A percentile compares a stretch with the other conserved stretches of the same genome.
Evolutionary conservation across 202 grass and related monocot genomes (phyloP).

Genomic region (Schoenoplectus triqueter): DNA sequence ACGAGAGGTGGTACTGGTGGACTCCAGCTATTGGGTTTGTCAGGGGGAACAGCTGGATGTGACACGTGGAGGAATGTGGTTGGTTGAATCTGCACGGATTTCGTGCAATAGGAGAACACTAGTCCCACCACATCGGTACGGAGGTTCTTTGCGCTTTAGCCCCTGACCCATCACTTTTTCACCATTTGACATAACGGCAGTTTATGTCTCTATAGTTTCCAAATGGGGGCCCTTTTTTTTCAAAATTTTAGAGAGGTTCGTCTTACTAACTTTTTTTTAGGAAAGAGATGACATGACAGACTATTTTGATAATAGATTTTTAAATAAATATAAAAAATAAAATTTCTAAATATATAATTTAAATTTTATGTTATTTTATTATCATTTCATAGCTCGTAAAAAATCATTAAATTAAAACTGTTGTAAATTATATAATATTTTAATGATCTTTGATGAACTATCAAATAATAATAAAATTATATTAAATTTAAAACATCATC

Average conservation of each 20-base stretch:
- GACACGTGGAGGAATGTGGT: not conserved
- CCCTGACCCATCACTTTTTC: constrained; percentile 29
- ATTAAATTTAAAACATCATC: too few relatives aligned
- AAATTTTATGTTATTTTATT: too few relatives aligned
- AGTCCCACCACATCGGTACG: not conserved
- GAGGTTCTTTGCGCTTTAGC: constrained; percentile 6
- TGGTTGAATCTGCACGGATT: not conserved
- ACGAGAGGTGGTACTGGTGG: constrained; percentile 6
- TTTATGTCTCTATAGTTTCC: constrained; percentile 4
- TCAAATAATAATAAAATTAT: too few relatives aligned
- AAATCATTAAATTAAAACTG: too few relatives aligned
- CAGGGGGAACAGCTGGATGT: constrained; percentile 33
- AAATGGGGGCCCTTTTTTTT: constrained; percentile 7
- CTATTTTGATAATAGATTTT: too few relatives aligned
- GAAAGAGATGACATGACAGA: too few relatives aligned
- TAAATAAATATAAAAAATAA: too few relatives aligned
- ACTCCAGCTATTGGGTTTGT: constrained; percentile 18
- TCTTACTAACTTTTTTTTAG: too few relatives aligned
- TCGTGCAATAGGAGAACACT: constrained; percentile 10
- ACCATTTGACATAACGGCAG: constrained; percentile 7
- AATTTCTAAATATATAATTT: too few relatives aligned
- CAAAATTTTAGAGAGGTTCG: not conserved
- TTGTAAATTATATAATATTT: too few relatives aligned
- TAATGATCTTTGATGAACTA: too few relatives aligned
- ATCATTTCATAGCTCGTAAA: too few relatives aligned